Evolutionary conservation across 2,329 filamentous ascomycete species (phyloP), one percentile per base, ranked within the genome.

Genomic region (Hortaea werneckii): DNA sequence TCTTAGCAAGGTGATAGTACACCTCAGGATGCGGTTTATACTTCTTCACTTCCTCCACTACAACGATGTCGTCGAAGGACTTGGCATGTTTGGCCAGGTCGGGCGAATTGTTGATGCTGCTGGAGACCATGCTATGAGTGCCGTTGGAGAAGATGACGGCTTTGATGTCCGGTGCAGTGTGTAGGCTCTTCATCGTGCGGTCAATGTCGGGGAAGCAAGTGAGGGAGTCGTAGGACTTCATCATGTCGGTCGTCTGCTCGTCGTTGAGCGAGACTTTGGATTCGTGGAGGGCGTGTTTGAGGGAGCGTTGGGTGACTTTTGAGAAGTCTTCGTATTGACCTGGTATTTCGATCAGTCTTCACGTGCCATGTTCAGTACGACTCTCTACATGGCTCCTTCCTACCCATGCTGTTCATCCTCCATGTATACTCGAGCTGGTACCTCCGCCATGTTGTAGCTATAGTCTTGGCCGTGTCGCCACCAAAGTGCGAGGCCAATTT

Each of bases 351-450:
- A 20, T 20, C 20, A 20, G 20, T 9, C 20, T 20, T 20, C 20
- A 20, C 20, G 20, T 5, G 12, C 11, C 1, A 6, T 11, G 20
- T 32, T 26, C 11, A 8, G 40, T 28, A n/a, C 20, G n/a, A 9
- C 32, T n/a, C n/a, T n/a, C n/a, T 37, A 30, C 10, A 39, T 7
- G 12, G 20, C 20, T 20, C 20, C 9, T 30, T 63, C 68, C 50
- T 67, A 83, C 84, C 74, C 83, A 88, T 88, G 70, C 78, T 82
- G 57, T 81, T 87, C 52, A 83, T 65, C 43, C 84, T 71, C 82
- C 82, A 88, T 35, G 83, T 86, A 56, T 87, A 89, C 63, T 87
- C 84, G 6, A 88, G 69, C 62, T 88, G 84, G 57, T 82, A 82
- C 29, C 75, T 73, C 46, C 84, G 71, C 77, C 83, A 87, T 57